Base-by-base conservation (phyloP, 78 protist species). In the Trichosphaerium sp. region DNA sequence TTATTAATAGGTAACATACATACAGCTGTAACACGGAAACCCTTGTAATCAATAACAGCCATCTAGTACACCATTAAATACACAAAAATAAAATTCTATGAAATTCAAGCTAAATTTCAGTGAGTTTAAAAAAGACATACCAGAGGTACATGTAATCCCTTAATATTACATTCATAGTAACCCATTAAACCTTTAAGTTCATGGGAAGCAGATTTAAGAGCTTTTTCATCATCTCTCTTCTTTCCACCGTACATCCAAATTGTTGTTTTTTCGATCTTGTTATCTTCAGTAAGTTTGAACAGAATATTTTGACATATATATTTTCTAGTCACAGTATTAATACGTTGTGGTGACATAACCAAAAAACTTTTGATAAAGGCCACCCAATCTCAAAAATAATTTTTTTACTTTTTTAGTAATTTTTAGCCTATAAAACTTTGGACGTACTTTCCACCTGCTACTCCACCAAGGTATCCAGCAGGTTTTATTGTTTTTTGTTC, bases 1-100 rank as follows among this genome's bases (percentile, higher is more conserved):
- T 58, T 11, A 43, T 58, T 37, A 44, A 81, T 74, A 8, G 87
- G 87, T 44, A 81, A 58, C 32, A 81, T 65, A 0, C 82, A 81
- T 1, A 81, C 29, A 26, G 87, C 87, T 35, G 66, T 63, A 14
- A 81, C 40, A 35, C 87, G 34, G 31, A 81, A 81, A 2, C 87
- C 87, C 66, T 71, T 81, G 59, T 69, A 81, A 56, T 74, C 87
- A 25, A 81, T 72, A 11, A 81, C 44, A 28, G 87, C 87, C 67
- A 78, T 71, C 72, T 5, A 4, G 5, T 48, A 15, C 4, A 3
- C 2, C 26, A 38, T 63, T 38, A 7, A 28, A 60, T 6, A 25
- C 48, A 26, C 23, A 48, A 38, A 29, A 21, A 57, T n/a, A 57
- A n/a, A 21, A 57, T n/a, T 57, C 37, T 21, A 21, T 57, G n/a